A percentile compares a stretch with the other conserved stretches of the same genome.
Evolutionary conservation across 768 basidiomycete species (phyloP).

Genomic region (Cystobasidium tubakii): DNA sequence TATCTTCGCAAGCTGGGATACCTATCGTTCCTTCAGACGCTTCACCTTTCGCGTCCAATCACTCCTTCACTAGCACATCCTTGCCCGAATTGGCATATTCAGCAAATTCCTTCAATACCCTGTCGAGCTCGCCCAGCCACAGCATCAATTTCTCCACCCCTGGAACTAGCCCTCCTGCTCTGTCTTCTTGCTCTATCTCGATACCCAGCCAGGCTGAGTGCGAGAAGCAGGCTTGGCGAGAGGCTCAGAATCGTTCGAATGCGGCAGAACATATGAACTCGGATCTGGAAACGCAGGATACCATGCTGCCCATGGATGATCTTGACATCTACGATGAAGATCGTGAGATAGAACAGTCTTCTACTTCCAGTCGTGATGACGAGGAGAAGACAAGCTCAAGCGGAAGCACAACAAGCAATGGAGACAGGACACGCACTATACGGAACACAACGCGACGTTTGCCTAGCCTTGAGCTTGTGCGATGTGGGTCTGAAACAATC

Average conservation of each 20-base stretch:
- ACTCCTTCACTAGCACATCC: not conserved
- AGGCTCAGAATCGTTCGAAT: not conserved
- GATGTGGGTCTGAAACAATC: not conserved
- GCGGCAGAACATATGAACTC: not conserved
- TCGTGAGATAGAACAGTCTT: not conserved
- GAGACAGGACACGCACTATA: not conserved
- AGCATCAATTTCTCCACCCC: not conserved
- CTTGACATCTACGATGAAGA: constrained; percentile 6
- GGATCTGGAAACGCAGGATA: not conserved
- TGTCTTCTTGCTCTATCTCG: not conserved
- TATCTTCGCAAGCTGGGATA: not conserved
- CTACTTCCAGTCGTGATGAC: constrained; percentile 1
- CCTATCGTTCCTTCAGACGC: not conserved
- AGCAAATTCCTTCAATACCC: not conserved
- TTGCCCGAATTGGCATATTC: constrained; percentile 10
- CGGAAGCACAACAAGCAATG: not conserved
- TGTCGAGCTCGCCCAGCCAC: constrained; percentile 1
- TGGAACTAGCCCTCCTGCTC: constrained; percentile 1
- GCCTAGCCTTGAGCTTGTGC: not conserved
- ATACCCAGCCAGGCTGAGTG: not conserved
- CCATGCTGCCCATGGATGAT: constrained; percentile 21
- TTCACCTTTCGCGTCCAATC: not conserved
- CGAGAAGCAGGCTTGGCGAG: not conserved
- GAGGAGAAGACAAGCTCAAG: constrained; percentile 10
- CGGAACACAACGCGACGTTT: not conserved